These are phyloP conservation scores for Exophiala calicioides DNA, from an alignment of 2,329 filamentous ascomycete species.

Conservation along the genomic window DNA sequence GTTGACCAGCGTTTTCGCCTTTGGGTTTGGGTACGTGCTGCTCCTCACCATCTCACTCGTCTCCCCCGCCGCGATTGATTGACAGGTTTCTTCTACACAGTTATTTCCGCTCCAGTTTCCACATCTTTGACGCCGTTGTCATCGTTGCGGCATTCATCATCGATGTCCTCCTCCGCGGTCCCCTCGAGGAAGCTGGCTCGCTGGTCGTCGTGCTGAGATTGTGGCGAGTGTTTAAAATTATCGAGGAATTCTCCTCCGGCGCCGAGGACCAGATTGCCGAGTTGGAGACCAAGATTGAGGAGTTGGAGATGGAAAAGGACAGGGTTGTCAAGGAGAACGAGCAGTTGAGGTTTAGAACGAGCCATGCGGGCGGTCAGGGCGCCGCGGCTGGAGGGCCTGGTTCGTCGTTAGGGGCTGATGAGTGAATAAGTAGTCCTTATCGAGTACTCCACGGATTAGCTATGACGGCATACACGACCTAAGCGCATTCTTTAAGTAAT, in stretches of 20 bases:
- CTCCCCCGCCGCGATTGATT: not conserved
- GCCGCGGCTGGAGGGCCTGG: too few species aligned
- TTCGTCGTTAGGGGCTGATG: too few species aligned
- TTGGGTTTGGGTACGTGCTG: conserved; percentile 57
- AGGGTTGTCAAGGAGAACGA: conserved; percentile 28
- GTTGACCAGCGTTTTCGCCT: conserved; percentile 60
- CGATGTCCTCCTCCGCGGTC: conserved; percentile 61
- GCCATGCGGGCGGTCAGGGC: not conserved
- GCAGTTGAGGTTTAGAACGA: conserved; percentile 14
- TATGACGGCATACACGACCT: too few species aligned
- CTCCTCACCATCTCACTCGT: conserved; percentile 1
- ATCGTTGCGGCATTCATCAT: conserved; percentile 64
- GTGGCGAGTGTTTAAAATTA: conserved; percentile 70
- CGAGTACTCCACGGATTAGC: not conserved
- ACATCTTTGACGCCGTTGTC: conserved; percentile 64
- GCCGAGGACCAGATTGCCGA: conserved; percentile 64
- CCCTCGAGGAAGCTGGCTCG: conserved; percentile 62
- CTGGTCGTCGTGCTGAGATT: conserved; percentile 67
- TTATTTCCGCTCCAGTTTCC: conserved; percentile 61
- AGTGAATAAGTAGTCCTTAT: not conserved
- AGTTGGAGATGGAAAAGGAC: conserved; percentile 33
- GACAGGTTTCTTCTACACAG: conserved; percentile 36
- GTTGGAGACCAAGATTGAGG: conserved; percentile 54
- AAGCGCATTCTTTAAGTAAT: too few species aligned
- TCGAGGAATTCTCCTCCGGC: conserved; percentile 66